These are phyloP conservation scores for Lodderomyces parapsilosis DNA, from an alignment of 1,139 yeast species.

Conservation along the genomic window DNA sequence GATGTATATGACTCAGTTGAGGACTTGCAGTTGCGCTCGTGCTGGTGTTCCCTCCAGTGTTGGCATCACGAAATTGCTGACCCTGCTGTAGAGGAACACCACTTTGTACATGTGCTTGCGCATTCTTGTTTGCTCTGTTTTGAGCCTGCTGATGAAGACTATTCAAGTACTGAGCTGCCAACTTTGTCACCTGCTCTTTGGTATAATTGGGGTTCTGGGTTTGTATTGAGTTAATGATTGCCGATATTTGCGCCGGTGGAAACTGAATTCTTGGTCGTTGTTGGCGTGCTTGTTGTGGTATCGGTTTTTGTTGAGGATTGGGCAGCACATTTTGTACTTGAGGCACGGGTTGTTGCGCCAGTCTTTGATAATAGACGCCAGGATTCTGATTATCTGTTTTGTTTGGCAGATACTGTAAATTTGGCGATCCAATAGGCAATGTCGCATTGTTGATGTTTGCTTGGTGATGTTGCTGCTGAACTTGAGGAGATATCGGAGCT, in stretches of 20 bases:
- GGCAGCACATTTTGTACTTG: not conserved
- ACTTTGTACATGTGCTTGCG: slow-evolving; percentile 6
- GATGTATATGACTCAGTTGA: slow-evolving; percentile 1
- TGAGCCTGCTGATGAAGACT: slow-evolving; percentile 21
- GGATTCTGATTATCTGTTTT: not conserved
- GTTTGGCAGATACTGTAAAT: slow-evolving; percentile 5
- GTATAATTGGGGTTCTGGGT: slow-evolving; percentile 66
- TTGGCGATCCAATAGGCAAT: slow-evolving; percentile 1
- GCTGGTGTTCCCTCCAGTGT: not conserved
- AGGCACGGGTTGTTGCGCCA: slow-evolving; percentile 1
- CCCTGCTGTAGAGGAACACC: slow-evolving; percentile 2
- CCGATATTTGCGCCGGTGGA: slow-evolving; percentile 66
- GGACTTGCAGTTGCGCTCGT: slow-evolving; percentile 5
- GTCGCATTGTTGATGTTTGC: not conserved
- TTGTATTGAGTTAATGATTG: slow-evolving; percentile 67
- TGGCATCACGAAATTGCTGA: not conserved
- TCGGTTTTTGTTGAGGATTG: not conserved
- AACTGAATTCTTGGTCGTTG: slow-evolving; percentile 43
- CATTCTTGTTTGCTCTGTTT: slow-evolving; percentile 11
- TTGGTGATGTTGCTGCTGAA: not conserved
- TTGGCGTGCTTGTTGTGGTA: slow-evolving; percentile 10
- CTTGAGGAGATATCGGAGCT: not conserved
- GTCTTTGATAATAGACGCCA: slow-evolving; percentile 1
- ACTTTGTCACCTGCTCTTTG: slow-evolving; percentile 68
- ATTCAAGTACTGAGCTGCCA: slow-evolving; percentile 64